Conservation (phyloP, 352 stramenopile species). For the Globisporangium yorkense region DNA sequence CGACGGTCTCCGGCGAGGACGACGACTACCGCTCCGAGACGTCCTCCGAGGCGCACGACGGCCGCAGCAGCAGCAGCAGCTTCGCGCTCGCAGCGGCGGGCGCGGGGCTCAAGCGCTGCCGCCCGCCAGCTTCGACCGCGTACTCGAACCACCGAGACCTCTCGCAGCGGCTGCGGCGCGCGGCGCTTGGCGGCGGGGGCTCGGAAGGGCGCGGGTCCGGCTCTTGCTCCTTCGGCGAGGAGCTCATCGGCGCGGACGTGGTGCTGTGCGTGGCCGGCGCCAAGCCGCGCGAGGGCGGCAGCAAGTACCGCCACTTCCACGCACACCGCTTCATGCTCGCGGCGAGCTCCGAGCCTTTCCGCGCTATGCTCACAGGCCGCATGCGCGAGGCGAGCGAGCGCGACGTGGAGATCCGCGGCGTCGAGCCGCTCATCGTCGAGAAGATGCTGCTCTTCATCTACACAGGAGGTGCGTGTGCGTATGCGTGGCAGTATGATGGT, state of each 20-base stretch:
- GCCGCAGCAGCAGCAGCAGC: conserved; percentile 8
- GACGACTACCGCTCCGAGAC: conserved; percentile 79
- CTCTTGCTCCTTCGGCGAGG: conserved; percentile 34
- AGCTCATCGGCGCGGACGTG: conserved; percentile 63
- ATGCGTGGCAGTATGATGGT: conserved; percentile 1
- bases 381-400: conserved; percentile 73
- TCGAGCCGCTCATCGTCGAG: conserved; percentile 56
- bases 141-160: conserved; percentile 68
- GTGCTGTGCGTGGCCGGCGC: conserved; percentile 49
- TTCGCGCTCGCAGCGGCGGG: conserved; percentile 1
- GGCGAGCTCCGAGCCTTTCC: conserved; percentile 76
- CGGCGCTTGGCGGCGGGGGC: conserved; percentile 17
- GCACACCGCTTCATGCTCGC: conserved; percentile 80
- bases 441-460: conserved; percentile 87
- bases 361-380: conserved; percentile 74
- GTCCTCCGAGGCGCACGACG: conserved; percentile 49
- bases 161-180: conserved; percentile 48
- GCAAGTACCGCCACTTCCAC: conserved; percentile 31
- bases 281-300: conserved; percentile 2
- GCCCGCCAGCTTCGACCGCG: conserved; percentile 33
- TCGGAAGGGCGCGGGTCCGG: background rate
- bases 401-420: conserved; percentile 66
- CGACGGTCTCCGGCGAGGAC: conserved; percentile 55
- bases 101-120: conserved; percentile 2
- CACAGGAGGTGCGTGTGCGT: conserved; percentile 42